Evolutionary conservation across 345 rosid species (phyloP).

Genomic region (Carallia brachiata): DNA sequence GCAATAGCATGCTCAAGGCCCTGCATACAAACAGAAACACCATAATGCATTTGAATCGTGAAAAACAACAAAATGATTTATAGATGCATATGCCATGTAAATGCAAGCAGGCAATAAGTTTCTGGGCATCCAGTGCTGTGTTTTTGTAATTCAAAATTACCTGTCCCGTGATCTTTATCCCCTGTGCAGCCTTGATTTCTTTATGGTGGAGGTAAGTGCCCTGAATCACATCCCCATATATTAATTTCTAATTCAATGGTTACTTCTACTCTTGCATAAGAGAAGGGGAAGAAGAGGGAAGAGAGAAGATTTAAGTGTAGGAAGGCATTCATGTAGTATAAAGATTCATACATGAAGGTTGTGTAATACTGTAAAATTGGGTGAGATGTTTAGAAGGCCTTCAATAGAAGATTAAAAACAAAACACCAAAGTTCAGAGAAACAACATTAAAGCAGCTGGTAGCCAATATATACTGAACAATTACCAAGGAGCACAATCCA

Average conservation of each 20-base stretch:
- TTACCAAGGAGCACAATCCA: too few species aligned
- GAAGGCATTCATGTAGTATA: too few species aligned
- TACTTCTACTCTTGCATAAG: too few species aligned
- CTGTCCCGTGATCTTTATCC: constrained; percentile 92
- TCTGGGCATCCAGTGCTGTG: neutral
- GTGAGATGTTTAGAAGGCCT: too few species aligned
- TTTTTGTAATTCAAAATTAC: constrained; percentile 31
- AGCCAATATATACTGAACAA: too few species aligned
- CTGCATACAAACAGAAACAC: constrained; percentile 30
- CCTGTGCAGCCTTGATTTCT: constrained; percentile 93
- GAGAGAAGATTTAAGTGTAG: too few species aligned
- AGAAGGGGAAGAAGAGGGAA: too few species aligned
- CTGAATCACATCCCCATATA: constrained; percentile 40
- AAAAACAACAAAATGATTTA: neutral
- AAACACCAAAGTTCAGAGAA: too few species aligned
- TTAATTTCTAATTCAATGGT: neutral
- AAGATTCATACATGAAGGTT: too few species aligned
- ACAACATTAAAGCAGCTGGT: too few species aligned
- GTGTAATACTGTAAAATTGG: too few species aligned
- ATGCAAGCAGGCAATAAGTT: neutral
- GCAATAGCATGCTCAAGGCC: constrained; percentile 96
- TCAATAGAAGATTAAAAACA: too few species aligned
- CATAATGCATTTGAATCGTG: neutral
- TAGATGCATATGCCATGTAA: neutral
- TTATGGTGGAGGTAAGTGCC: constrained; percentile 87